These are phyloP conservation scores for Pythium scleroteichum DNA, from an alignment of 352 stramenopile species.

Conservation along the genomic window DNA sequence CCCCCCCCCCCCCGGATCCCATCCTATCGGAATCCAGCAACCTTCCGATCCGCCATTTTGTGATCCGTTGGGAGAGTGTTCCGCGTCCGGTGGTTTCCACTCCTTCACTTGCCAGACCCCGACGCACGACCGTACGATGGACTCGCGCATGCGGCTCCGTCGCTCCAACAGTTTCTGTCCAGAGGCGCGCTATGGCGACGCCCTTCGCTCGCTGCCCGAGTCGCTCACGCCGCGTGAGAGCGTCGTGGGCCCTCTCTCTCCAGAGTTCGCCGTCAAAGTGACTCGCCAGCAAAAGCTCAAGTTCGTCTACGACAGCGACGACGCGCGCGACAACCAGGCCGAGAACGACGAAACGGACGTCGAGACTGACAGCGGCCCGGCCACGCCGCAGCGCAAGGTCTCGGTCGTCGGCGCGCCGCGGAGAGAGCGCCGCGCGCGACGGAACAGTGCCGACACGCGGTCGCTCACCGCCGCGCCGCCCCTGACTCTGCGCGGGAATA, in stretches of 20 bases:
- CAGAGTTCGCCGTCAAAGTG: slow-evolving; percentile 9
- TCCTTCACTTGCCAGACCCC: neutral
- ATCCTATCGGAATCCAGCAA: too few species aligned
- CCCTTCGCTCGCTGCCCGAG: neutral
- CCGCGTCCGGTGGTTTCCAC: neutral
- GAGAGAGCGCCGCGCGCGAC: slow-evolving; percentile 7
- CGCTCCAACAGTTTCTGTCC: slow-evolving; percentile 25
- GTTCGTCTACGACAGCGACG: slow-evolving; percentile 27
- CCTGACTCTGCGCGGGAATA: too few species aligned
- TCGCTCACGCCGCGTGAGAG: neutral
- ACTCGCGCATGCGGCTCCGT: slow-evolving; percentile 3
- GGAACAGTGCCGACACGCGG: slow-evolving; percentile 27
- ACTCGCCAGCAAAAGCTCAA: neutral
- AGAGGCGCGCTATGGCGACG: neutral
- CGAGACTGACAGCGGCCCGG: slow-evolving; percentile 19
- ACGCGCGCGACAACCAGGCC: slow-evolving; percentile 10
- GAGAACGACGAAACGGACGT: slow-evolving; percentile 17
- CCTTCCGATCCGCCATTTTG: neutral
- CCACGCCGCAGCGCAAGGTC: slow-evolving; percentile 11
- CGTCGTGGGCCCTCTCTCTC: slow-evolving; percentile 1
- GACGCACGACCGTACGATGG: neutral
- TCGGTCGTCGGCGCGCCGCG: slow-evolving; percentile 6
- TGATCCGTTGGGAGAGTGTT: neutral
- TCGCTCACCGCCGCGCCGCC: neutral
- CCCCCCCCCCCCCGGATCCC: too few species aligned